Evolutionary conservation across 2,329 filamentous ascomycete species (phyloP), one percentile per base, ranked within the genome.

Genomic region (Metarhizium anisopliae): DNA sequence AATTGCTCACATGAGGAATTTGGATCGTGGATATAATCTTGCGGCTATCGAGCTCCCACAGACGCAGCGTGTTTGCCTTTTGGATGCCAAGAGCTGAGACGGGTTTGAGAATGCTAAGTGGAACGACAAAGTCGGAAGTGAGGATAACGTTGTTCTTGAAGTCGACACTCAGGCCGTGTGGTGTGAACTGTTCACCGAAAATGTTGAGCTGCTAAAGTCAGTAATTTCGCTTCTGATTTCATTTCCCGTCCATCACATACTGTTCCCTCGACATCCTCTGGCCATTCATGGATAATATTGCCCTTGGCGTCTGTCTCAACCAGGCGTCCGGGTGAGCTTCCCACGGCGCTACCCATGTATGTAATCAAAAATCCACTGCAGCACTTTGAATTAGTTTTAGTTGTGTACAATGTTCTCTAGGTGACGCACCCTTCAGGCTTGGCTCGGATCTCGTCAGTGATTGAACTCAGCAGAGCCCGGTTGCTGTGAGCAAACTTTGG

Each of bases 71-170:
- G 65, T 82, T 75, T 47, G 79, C 82, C 42, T 71, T 72, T 55
- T 76, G 68, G 52, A 83, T 79, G 6, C 79, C 80, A 5, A 74
- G 60, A 49, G 73, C 79, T 14, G 60, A 62, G 16, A 62, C 60
- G 1, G 82, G 82, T 72, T 85, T 84, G 42, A 85, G 70, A 63
- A 85, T 81, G 51, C 74, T 77, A n/a, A 83, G 64, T 1, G 82
- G 82, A 13, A 83, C 79, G 20, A 85, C 79, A 60, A 83, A 86
- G 69, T 85, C 82, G 0, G 81, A 84, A 2, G 82, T 85, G 0
- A 84, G 68, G 55, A 83, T 82, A 58, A 82, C 66, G 52, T 80
- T 77, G 60, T 77, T 78, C 3, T 83, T 70, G 59, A 72, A 85
- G 68, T 85, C 80, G 47, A 85, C 72, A 50, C 67, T 73, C 16